Evolutionary conservation across 2,329 filamentous ascomycete species (phyloP).

Genomic region (Fusarium euwallaceae): DNA sequence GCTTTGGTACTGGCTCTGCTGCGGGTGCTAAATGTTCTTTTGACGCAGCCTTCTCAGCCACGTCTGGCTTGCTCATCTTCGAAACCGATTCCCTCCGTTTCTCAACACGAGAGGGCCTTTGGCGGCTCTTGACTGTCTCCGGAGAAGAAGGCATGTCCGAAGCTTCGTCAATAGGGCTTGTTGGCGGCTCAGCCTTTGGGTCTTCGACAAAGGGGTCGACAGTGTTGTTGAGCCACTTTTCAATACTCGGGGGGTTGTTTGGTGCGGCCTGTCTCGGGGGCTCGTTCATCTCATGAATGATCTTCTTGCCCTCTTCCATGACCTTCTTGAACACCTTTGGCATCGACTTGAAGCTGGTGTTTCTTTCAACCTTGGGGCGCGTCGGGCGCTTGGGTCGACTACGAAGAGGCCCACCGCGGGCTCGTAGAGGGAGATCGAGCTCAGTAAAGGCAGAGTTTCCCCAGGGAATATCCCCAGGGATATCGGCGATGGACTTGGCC

Average conservation of each 20-base stretch:
- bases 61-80: constrained; percentile 35
- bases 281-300: constrained; percentile 72
- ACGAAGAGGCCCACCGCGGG: constrained; percentile 59
- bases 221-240: constrained; percentile 74
- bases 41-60: constrained; percentile 23
- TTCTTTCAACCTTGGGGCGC: constrained; percentile 63
- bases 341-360: constrained; percentile 69
- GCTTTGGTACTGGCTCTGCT: constrained; percentile 11
- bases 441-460: constrained; percentile 77
- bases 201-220: constrained; percentile 72
- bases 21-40: constrained; percentile 17
- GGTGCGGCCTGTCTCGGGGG: constrained; percentile 61
- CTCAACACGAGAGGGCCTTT: constrained; percentile 44
- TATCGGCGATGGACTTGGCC: constrained; percentile 69
- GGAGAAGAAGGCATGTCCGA: constrained; percentile 32
- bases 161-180: constrained; percentile 26
- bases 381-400: constrained; percentile 53
- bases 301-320: constrained; percentile 73
- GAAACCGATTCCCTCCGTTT: constrained; percentile 40
- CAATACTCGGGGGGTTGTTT: constrained; percentile 74
- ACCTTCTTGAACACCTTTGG: constrained; percentile 76
- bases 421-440: constrained; percentile 65
- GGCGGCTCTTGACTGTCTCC: constrained; percentile 38
- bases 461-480: constrained; percentile 69
- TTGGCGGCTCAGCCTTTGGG: constrained; percentile 25